Percentiles rank a stretch among this genome's conserved stretches.
Conservation (phyloP, 768 basidiomycete genomes). For the Termitomyces heimii region DNA sequence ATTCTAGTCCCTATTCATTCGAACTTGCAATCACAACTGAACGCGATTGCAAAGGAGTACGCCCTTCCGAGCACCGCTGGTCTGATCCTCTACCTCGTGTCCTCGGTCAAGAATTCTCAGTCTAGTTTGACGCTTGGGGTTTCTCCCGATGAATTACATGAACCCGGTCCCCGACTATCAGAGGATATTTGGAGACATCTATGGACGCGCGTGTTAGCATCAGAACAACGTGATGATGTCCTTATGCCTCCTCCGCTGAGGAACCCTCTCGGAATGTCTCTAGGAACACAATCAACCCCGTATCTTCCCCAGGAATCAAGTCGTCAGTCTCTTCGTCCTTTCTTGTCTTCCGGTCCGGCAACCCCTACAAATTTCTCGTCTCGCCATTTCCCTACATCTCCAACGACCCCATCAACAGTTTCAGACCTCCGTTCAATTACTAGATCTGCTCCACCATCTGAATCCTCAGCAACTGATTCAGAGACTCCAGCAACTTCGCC, state of each 20-base stretch:
- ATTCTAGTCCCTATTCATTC: slow-evolving; percentile 83
- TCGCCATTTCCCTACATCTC: slow-evolving; percentile 38
- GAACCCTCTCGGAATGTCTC: slow-evolving; percentile 32
- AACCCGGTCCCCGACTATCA: slow-evolving; percentile 76
- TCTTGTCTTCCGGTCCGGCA: slow-evolving; percentile 38
- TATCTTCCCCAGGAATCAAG: slow-evolving; percentile 28
- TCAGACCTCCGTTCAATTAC: slow-evolving; percentile 42
- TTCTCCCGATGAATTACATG: slow-evolving; percentile 30
- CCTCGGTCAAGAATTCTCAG: slow-evolving; percentile 15
- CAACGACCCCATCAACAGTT: slow-evolving; percentile 48
- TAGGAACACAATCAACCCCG: slow-evolving; percentile 36
- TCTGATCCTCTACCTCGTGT: slow-evolving; percentile 76
- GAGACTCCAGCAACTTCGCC: slow-evolving; percentile 53
- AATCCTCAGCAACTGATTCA: slow-evolving; percentile 36
- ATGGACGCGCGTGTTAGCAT: slow-evolving; percentile 67
- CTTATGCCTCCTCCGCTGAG: slow-evolving; percentile 24
- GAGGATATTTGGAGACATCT: slow-evolving; percentile 85
- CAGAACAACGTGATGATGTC: slow-evolving; percentile 49
- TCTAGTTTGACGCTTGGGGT: slow-evolving; percentile 7
- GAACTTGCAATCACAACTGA: slow-evolving; percentile 75
- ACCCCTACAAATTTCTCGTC: slow-evolving; percentile 27
- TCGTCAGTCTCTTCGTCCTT: slow-evolving; percentile 34
- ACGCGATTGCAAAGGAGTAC: slow-evolving; percentile 90
- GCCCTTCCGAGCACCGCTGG: slow-evolving; percentile 84
- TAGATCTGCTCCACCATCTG: slow-evolving; percentile 45